A percentile compares a stretch with the other conserved stretches of the same genome.
Conservation (phyloP, 495 filamentous ascomycete genomes). For the Penicillium cosmopolitanum region DNA sequence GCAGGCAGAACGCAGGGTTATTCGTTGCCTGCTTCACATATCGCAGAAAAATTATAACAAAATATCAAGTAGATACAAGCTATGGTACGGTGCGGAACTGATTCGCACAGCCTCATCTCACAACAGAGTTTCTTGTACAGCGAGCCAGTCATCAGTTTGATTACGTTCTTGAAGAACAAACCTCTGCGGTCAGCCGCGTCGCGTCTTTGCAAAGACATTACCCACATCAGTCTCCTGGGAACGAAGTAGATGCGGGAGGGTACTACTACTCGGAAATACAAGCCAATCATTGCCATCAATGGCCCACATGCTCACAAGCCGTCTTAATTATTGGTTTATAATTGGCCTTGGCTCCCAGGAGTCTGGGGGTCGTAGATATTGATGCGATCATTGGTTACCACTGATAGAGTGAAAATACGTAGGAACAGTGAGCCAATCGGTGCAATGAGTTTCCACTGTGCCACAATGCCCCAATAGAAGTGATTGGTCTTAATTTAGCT, state of each 20-base stretch:
- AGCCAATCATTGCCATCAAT: neutral
- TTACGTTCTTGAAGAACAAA: neutral
- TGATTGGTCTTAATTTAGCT: neutral
- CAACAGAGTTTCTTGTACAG: neutral
- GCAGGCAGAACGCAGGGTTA: too few relatives aligned
- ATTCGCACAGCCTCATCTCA: neutral
- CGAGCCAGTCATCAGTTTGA: neutral
- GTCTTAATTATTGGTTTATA: neutral
- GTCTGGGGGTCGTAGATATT: neutral
- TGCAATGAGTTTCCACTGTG: neutral
- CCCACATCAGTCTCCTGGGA: neutral
- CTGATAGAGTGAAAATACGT: neutral
- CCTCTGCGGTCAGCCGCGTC: neutral
- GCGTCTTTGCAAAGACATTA: neutral
- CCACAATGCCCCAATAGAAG: too few relatives aligned
- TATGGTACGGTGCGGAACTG: neutral
- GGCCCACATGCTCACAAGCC: neutral
- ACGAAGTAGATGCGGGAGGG: neutral
- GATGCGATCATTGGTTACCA: neutral
- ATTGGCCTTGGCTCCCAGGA: neutral
- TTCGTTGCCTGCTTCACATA: too few relatives aligned
- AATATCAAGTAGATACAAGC: neutral
- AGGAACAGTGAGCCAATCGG: neutral
- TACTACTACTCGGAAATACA: neutral
- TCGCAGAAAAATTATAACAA: too few relatives aligned